These are phyloP conservation scores for Talaromyces sp. DNA, from an alignment of 2,329 filamentous ascomycete species.

Conservation along the genomic window DNA sequence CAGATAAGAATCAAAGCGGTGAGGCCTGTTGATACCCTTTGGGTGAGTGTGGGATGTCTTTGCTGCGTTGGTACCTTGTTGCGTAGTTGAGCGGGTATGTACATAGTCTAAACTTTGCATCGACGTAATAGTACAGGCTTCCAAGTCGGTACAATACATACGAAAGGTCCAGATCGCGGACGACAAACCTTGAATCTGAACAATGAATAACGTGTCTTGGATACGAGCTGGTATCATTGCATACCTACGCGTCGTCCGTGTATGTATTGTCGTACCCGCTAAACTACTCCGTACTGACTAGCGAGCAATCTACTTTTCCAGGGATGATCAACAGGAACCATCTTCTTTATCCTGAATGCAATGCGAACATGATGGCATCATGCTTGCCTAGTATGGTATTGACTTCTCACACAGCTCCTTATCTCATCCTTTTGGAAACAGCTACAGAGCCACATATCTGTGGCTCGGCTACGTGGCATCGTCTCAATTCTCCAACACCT, in stretches of 20 bases:
- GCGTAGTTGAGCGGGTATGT: neutral
- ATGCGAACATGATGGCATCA: neutral
- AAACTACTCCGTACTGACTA: neutral
- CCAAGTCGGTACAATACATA: neutral
- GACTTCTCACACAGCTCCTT: neutral
- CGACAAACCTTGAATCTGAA: neutral
- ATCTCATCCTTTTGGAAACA: neutral
- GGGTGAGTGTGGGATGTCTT: neutral
- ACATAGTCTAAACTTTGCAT: neutral
- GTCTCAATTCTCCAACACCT: neutral
- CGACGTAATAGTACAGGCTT: neutral
- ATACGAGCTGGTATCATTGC: neutral
- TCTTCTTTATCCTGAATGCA: neutral
- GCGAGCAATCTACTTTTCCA: conserved; percentile 6
- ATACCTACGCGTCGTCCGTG: neutral
- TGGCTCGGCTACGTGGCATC: neutral
- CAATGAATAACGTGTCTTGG: neutral
- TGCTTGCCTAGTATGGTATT: neutral
- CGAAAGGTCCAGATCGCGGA: conserved; percentile 1
- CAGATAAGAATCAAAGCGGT: neutral
- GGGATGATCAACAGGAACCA: conserved; percentile 11
- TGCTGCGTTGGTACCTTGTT: conserved; percentile 2
- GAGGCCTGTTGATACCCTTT: neutral
- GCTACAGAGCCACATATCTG: neutral
- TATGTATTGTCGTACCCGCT: neutral